Percentiles rank a stretch among this genome's conserved stretches.
These are phyloP conservation scores for Pythium rhizo-oryzae DNA, from an alignment of 352 stramenopile species.

Conservation along the genomic window DNA sequence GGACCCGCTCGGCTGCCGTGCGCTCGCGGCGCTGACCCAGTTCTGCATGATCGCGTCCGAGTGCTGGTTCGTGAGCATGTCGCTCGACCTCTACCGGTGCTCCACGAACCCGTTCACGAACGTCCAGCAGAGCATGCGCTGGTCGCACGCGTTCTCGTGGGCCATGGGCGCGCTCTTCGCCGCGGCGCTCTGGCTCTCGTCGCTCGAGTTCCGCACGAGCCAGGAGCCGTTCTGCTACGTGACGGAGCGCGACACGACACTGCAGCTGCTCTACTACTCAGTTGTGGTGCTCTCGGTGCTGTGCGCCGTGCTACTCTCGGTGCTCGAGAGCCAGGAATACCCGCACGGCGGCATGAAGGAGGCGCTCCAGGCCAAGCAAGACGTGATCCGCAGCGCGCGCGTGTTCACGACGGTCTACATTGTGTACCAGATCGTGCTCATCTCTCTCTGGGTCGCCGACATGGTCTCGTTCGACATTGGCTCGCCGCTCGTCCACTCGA, in stretches of 20 bases:
- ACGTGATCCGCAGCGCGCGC: constrained; percentile 78
- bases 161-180: constrained; percentile 56
- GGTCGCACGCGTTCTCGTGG: constrained; percentile 83
- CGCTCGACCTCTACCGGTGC: constrained; percentile 84
- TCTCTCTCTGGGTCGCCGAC: constrained; percentile 76
- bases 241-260: constrained; percentile 65
- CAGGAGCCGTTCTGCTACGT: constrained; percentile 64
- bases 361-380: constrained; percentile 74
- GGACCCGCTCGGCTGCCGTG: constrained; percentile 50
- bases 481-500: constrained; percentile 33
- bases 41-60: constrained; percentile 81
- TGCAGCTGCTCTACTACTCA: constrained; percentile 76
- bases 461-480: constrained; percentile 50
- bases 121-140: constrained; percentile 64
- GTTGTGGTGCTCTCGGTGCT: constrained; percentile 76
- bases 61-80: constrained; percentile 89
- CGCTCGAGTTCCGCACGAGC: constrained; percentile 46
- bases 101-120: constrained; percentile 90
- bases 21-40: constrained; percentile 66
- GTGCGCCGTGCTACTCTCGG: constrained; percentile 58
- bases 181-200: constrained; percentile 55
- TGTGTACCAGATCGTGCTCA: constrained; percentile 84
- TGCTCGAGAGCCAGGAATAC: constrained; percentile 76
- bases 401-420: constrained; percentile 84
- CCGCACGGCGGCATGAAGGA: constrained; percentile 77